Percentiles rank a stretch among this genome's conserved stretches.
Evolutionary conservation across 2,329 filamentous ascomycete species (phyloP).

Genomic region (Pyricularia sp.): DNA sequence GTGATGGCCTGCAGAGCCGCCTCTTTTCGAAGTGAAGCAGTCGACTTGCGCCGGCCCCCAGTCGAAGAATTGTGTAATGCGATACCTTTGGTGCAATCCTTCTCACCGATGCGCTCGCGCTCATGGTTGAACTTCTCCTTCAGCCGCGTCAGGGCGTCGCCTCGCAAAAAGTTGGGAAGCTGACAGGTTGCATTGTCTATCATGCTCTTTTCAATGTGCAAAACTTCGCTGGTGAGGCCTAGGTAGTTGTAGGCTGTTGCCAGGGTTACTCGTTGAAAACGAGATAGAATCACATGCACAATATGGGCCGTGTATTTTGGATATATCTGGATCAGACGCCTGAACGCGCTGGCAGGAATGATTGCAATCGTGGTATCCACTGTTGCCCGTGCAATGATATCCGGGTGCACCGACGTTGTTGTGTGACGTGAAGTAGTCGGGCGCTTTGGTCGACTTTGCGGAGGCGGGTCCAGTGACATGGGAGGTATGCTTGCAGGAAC

Average conservation of each 20-base stretch:
- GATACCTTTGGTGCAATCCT: constrained; percentile 83
- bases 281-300: constrained; percentile 89
- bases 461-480: constrained; percentile 50
- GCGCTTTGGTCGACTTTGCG: constrained; percentile 15
- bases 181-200: constrained; percentile 85
- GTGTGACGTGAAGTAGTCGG: constrained; percentile 31
- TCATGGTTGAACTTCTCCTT: constrained; percentile 90
- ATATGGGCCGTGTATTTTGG: constrained; percentile 95
- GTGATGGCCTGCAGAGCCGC: constrained; percentile 57
- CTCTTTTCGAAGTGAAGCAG: constrained; percentile 65
- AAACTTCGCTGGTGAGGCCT: constrained; percentile 78
- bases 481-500: constrained; percentile 51
- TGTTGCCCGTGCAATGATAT: constrained; percentile 91
- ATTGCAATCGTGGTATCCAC: constrained; percentile 97
- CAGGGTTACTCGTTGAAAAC: constrained; percentile 86
- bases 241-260: constrained; percentile 92
- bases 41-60: constrained; percentile 57
- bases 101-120: constrained; percentile 64
- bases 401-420: constrained; percentile 77
- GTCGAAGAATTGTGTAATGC: constrained; percentile 72
- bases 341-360: constrained; percentile 91
- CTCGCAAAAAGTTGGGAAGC: constrained; percentile 78
- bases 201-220: constrained; percentile 89
- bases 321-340: constrained; percentile 82
- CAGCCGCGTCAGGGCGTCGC: constrained; percentile 65